These are phyloP conservation scores for Syncephalastrum contaminatum DNA, from an alignment of 371 early-diverging fungal genomes.

Conservation along the genomic window DNA sequence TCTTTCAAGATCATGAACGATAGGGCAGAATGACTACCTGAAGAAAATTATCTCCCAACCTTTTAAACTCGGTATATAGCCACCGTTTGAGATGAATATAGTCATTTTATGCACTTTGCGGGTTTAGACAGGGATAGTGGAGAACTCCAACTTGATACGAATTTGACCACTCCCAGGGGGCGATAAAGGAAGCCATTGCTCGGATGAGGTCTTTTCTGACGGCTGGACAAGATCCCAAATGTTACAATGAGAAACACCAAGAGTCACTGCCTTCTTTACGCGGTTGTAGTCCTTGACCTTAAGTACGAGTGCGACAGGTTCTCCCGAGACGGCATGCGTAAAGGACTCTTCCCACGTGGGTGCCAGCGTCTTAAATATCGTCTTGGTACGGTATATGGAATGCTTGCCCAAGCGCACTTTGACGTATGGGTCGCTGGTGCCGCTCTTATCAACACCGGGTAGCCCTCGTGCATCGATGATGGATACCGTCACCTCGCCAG, in stretches of 20 bases:
- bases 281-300: conserved; percentile 66
- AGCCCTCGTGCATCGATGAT: conserved; percentile 58
- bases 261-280: conserved; percentile 58
- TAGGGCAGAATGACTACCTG: no score
- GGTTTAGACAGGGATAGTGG: background rate
- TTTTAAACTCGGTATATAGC: no score
- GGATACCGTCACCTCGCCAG: conserved; percentile 38
- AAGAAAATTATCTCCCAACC: no score
- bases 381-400: conserved; percentile 66
- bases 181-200: conserved; percentile 38
- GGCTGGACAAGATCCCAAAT: conserved; percentile 49
- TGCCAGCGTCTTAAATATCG: conserved; percentile 66
- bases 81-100: no score
- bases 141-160: conserved; percentile 30
- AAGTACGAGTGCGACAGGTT: conserved; percentile 45
- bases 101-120: no score
- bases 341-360: conserved; percentile 59
- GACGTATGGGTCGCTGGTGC: conserved; percentile 58
- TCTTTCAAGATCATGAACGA: no score
- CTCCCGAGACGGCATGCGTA: conserved; percentile 18
- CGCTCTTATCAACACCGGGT: conserved; percentile 47
- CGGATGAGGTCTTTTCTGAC: conserved; percentile 9
- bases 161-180: conserved; percentile 41
- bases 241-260: conserved; percentile 54
- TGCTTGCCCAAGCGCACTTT: conserved; percentile 49